A percentile compares a stretch with the other conserved stretches of the same genome.
These are phyloP conservation scores for Millerozyma miso DNA, from an alignment of 805 yeast species.

Conservation along the genomic window DNA sequence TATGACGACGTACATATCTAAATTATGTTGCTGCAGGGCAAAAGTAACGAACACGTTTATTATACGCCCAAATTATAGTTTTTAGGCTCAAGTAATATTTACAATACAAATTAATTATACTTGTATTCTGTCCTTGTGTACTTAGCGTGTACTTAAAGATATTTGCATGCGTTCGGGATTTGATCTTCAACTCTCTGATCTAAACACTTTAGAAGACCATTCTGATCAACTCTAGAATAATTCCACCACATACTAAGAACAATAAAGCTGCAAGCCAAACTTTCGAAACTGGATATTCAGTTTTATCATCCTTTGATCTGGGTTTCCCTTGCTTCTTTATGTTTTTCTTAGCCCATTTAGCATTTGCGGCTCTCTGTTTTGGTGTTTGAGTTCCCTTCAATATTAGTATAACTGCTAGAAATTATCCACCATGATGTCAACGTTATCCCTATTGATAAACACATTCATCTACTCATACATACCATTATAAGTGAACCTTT, in stretches of 20 bases:
- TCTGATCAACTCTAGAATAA: constrained; percentile 63
- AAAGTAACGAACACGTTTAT: no score
- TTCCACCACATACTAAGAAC: constrained; percentile 80
- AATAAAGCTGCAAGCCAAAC: constrained; percentile 59
- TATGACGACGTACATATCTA: not conserved
- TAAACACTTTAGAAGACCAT: constrained; percentile 38
- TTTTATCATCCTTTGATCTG: constrained; percentile 37
- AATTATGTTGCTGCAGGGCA: not conserved
- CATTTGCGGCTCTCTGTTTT: constrained; percentile 82
- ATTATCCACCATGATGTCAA: no score
- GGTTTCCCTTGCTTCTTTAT: constrained; percentile 75
- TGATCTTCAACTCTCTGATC: not conserved
- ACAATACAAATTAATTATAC: not conserved
- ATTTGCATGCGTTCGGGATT: no score
- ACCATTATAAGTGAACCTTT: no score
- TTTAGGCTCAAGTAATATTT: not conserved
- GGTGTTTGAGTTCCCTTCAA: constrained; percentile 73
- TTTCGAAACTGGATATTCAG: constrained; percentile 52
- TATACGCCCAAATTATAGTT: not conserved
- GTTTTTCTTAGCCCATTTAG: constrained; percentile 70
- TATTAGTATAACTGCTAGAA: not conserved
- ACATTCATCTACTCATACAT: no score
- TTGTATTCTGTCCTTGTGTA: no score
- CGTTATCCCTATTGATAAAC: no score
- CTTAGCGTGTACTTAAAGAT: no score